Percentiles rank a stretch among this genome's conserved stretches.
phyloP scores from a whole-genome alignment of 2,329 filamentous ascomycete genomes.

The Stenocarpella maydis region DNA sequence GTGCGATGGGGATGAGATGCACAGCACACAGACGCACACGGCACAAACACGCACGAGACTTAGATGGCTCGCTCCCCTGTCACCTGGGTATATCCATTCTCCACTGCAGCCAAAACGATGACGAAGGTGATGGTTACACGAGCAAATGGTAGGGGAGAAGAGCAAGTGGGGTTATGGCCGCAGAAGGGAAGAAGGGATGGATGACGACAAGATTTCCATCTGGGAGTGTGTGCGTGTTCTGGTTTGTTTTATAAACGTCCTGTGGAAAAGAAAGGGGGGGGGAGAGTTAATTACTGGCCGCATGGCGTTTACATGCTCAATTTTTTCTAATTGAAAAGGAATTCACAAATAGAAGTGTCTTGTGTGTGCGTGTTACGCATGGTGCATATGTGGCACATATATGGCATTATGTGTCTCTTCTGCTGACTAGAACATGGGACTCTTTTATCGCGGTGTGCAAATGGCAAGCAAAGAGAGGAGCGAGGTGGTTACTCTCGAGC shows the following conservation, averaged over 20 bases:
- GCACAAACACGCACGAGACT: background rate
- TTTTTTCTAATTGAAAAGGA: slow-evolving; percentile 29
- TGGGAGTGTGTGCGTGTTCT: background rate
- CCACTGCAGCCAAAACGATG: slow-evolving; percentile 1
- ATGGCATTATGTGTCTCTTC: too few relatives aligned
- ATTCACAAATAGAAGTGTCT: slow-evolving; percentile 3
- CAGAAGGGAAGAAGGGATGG: background rate
- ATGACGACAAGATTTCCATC: slow-evolving; percentile 7
- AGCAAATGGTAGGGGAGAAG: background rate
- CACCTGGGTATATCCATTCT: slow-evolving; percentile 6
- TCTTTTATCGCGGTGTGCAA: background rate
- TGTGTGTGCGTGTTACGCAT: background rate
- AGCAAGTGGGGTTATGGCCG: background rate
- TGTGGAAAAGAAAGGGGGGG: background rate
- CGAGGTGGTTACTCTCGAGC: too few relatives aligned
- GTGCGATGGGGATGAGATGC: background rate
- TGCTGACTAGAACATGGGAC: too few relatives aligned
- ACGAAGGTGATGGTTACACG: slow-evolving; percentile 10
- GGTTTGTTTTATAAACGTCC: slow-evolving; percentile 25
- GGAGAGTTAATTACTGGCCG: slow-evolving; percentile 32
- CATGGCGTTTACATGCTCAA: slow-evolving; percentile 36
- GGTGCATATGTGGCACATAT: background rate
- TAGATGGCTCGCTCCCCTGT: slow-evolving; percentile 15
- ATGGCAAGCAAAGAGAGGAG: too few relatives aligned
- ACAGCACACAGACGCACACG: background rate